phyloP scores from a whole-genome alignment of 345 rosid genomes.

The Lumnitzera littorea region DNA sequence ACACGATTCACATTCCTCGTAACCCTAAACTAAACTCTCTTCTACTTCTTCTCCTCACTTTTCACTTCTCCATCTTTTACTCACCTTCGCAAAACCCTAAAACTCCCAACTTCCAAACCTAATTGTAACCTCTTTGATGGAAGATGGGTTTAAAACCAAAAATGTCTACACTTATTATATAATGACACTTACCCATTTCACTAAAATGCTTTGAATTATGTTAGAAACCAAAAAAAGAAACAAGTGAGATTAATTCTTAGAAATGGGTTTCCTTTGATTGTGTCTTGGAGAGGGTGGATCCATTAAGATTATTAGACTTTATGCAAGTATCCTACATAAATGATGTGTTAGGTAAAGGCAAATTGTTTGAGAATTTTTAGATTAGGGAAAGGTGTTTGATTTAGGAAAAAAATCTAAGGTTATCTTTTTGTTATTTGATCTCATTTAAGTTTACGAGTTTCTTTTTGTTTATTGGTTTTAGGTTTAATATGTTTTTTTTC shows the following conservation, averaged over 20 bases:
- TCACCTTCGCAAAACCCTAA: slow-evolving; percentile 7
- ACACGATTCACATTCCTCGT: slow-evolving; percentile 22
- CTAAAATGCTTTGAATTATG: slow-evolving; percentile 85
- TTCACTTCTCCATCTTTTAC: slow-evolving; percentile 26
- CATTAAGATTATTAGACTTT: slow-evolving; percentile 38
- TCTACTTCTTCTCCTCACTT: slow-evolving; percentile 44
- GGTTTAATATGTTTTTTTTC: too few relatives aligned
- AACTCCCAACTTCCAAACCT: slow-evolving; percentile 14
- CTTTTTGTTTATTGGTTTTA: too few relatives aligned
- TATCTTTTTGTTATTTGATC: too few relatives aligned
- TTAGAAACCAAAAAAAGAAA: slow-evolving; percentile 52
- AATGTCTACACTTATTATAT: slow-evolving; percentile 36
- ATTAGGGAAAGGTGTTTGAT: too few relatives aligned
- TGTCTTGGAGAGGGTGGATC: slow-evolving; percentile 48
- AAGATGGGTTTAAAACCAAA: slow-evolving; percentile 45
- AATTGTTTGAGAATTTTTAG: too few relatives aligned
- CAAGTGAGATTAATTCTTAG: slow-evolving; percentile 71
- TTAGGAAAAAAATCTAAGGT: too few relatives aligned
- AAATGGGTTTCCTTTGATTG: slow-evolving; percentile 72
- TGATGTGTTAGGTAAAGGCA: too few relatives aligned
- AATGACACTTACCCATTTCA: slow-evolving; percentile 83
- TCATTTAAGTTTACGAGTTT: too few relatives aligned
- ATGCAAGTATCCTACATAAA: slow-evolving; percentile 28
- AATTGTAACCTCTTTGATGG: slow-evolving; percentile 73
- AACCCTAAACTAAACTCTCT: background rate